Evolutionary conservation across 2,329 filamentous ascomycete genomes (phyloP).

Genomic region (Botrytis elliptica): DNA sequence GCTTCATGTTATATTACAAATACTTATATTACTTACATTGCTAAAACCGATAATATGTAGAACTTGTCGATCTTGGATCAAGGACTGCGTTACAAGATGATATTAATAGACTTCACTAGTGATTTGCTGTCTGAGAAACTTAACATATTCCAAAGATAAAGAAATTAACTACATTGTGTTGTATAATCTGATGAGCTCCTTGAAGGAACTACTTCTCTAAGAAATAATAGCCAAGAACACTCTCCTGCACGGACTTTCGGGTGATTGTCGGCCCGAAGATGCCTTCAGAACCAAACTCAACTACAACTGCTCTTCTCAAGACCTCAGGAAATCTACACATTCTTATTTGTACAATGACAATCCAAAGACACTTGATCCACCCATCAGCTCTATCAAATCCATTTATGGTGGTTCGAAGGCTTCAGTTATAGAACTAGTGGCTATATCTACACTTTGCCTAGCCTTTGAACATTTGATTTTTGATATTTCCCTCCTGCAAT

Average conservation of each 20-base stretch:
- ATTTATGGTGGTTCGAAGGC: neutral
- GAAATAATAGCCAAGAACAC: neutral
- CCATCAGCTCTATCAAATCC: neutral
- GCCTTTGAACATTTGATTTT: neutral
- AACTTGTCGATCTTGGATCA: neutral
- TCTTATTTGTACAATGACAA: neutral
- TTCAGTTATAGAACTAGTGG: neutral
- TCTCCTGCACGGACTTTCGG: neutral
- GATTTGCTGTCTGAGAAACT: neutral
- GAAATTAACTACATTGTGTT: neutral
- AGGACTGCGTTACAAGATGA: neutral
- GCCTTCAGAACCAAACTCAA: neutral
- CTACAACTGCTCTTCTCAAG: neutral
- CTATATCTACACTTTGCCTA: no score
- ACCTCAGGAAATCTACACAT: neutral
- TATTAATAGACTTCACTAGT: neutral
- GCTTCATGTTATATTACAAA: neutral
- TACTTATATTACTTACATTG: neutral
- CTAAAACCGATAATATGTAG: neutral
- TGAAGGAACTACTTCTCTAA: neutral
- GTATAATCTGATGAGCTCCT: neutral
- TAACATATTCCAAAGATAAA: neutral
- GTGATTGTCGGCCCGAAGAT: slow-evolving; percentile 5
- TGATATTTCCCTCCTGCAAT: neutral
- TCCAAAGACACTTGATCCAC: neutral